Base-by-base conservation (phyloP, 2,329 filamentous ascomycete species). In the Trichoderma atroviride region DNA sequence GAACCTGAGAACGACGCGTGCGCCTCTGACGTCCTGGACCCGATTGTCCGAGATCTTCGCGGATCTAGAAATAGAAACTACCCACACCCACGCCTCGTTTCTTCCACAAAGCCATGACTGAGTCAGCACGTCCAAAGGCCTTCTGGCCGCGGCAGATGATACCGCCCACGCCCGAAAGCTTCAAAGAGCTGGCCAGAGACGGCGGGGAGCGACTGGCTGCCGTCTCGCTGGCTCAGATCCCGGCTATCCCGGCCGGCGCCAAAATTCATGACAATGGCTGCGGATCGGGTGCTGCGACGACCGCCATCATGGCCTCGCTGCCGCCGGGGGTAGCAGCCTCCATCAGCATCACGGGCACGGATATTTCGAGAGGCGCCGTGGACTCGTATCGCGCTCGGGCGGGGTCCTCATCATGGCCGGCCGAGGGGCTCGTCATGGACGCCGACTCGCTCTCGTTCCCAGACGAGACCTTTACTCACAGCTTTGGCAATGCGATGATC, bases 181-280 rank as follows among this genome's bases (percentile, higher is more conserved):
- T 59, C 55, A 58, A 59, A 22, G 64, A 67, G 22, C n/a, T 67
- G 3, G 64, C 55, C 4, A 58, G 27, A 67, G 64, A 67, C 29
- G 55, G 55, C 55, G 64, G 53, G 2, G 55, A 67, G 47, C 58
- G 55, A 29, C 64, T 67, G 22, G 64, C 64, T 16, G 64, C 64
- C 22, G 64, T 67, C 9, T 67, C 64, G 35, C 64, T 67, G 6
- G 40, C 24, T 10, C 64, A 67, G 27, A 59, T 59, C 29, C 55
- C 64, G 55, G 64, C 64, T 7, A 67, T 67, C 24, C 64, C 55
- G 37, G 64, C 31, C 22, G 64, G 64, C 29, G 55, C 64, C 40
- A 35, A 37, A 33, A 67, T 67, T 22, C 64, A 67, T 33, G 64
- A 67, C 64, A 67, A 67, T 43, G 64, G 64, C 37, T 67, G 64